phyloP scores from a whole-genome alignment of 805 yeast genomes.

The Zygosaccharomyces gambellarensis region DNA sequence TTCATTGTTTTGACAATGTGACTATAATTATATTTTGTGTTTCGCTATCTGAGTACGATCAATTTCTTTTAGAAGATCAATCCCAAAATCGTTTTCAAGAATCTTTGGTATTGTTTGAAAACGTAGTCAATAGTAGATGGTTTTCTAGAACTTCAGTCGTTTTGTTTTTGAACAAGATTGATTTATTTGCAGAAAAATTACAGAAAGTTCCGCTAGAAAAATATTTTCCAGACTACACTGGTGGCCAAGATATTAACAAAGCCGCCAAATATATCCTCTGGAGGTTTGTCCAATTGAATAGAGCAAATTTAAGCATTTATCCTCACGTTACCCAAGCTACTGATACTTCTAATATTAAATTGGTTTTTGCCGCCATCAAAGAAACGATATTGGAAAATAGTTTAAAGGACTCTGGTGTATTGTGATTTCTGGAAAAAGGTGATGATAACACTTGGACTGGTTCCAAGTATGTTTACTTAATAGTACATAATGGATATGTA shows the following conservation, averaged over 20 bases:
- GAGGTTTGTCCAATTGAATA: slow-evolving; percentile 81
- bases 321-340: slow-evolving; percentile 96
- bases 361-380: slow-evolving; percentile 80
- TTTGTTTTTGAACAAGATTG: slow-evolving; percentile 83
- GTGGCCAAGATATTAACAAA: slow-evolving; percentile 83
- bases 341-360: slow-evolving; percentile 80
- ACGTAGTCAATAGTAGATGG: slow-evolving; percentile 91
- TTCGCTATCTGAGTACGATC: slow-evolving; percentile 87
- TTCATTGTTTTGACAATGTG: slow-evolving; percentile 91
- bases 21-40: slow-evolving; percentile 87
- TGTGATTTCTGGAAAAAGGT: slow-evolving; percentile 30
- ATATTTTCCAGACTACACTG: slow-evolving; percentile 85
- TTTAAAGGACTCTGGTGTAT: slow-evolving; percentile 68
- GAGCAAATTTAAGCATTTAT: slow-evolving; percentile 74
- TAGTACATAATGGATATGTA: neutral
- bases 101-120: slow-evolving; percentile 77
- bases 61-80: slow-evolving; percentile 70
- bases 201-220: slow-evolving; percentile 75
- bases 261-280: slow-evolving; percentile 89
- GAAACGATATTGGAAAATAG: slow-evolving; percentile 76
- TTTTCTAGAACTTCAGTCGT: slow-evolving; percentile 82
- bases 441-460: slow-evolving; percentile 8
- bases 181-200: slow-evolving; percentile 80
- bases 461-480: slow-evolving; percentile 3
- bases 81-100: slow-evolving; percentile 76